Percentiles rank a stretch among this genome's conserved stretches.
Conservation (phyloP, 1,139 yeast genomes). For the Suhomyces coccinellae region DNA sequence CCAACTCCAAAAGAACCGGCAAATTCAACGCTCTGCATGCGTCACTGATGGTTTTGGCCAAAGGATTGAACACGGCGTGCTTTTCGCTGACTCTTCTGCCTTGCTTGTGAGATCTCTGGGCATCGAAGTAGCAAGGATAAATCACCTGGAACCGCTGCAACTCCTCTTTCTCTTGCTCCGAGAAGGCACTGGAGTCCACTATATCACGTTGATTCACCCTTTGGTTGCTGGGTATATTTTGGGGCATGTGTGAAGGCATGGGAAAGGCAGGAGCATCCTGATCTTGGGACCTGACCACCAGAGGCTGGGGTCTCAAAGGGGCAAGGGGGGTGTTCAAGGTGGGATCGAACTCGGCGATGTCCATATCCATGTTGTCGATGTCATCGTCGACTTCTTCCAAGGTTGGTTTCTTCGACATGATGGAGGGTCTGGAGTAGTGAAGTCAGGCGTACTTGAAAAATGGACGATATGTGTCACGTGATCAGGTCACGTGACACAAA, state of each 20-base stretch:
- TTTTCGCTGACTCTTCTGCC: slow-evolving; percentile 78
- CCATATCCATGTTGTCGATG: slow-evolving; percentile 90
- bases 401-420: slow-evolving; percentile 61
- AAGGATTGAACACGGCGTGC: slow-evolving; percentile 79
- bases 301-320: slow-evolving; percentile 60
- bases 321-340: slow-evolving; percentile 66
- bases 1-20: slow-evolving; percentile 68
- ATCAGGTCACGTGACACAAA: neutral
- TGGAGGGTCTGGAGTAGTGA: neutral
- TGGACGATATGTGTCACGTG: slow-evolving; percentile 6
- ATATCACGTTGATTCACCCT: slow-evolving; percentile 24
- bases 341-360: slow-evolving; percentile 88
- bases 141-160: slow-evolving; percentile 68
- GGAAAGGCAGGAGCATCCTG: slow-evolving; percentile 13
- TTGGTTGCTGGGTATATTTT: slow-evolving; percentile 6
- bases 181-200: slow-evolving; percentile 39
- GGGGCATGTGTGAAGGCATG: slow-evolving; percentile 24
- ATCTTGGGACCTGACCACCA: slow-evolving; percentile 66
- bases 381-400: slow-evolving; percentile 86
- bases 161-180: slow-evolving; percentile 57
- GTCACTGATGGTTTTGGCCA: slow-evolving; percentile 80
- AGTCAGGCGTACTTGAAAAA: neutral
- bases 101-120: slow-evolving; percentile 67
- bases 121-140: slow-evolving; percentile 93
- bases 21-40: slow-evolving; percentile 51